A percentile compares a stretch with the other conserved stretches of the same genome.
Evolutionary conservation across 768 basidiomycete genomes (phyloP).

Genomic region (Boletus subcaerulescens): DNA sequence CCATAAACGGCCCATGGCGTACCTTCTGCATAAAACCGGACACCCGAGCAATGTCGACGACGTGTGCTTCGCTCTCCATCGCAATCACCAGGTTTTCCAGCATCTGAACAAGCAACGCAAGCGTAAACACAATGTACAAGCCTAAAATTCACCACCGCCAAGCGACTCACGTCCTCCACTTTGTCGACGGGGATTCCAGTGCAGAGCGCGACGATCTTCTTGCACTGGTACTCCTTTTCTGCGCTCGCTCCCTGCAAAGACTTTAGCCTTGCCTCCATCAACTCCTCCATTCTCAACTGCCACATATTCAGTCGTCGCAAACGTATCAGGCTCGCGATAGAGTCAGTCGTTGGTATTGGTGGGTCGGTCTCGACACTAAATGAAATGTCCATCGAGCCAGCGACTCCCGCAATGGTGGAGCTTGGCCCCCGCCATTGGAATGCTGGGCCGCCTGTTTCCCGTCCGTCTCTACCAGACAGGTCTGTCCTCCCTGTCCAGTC

Average conservation of each 20-base stretch:
- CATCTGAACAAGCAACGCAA: conserved; percentile 47
- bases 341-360: conserved; percentile 59
- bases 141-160: conserved; percentile 12
- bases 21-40: conserved; percentile 93
- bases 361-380: conserved; percentile 71
- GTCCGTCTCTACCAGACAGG: conserved; percentile 39
- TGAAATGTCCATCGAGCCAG: conserved; percentile 60
- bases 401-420: conserved; percentile 65
- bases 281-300: conserved; percentile 74
- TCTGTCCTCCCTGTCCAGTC: conserved; percentile 84
- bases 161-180: conserved; percentile 80
- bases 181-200: conserved; percentile 83
- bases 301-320: conserved; percentile 78
- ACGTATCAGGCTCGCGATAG: conserved; percentile 58
- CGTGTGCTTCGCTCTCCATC: conserved; percentile 81
- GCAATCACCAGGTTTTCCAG: conserved; percentile 82
- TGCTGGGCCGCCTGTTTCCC: conserved; percentile 42
- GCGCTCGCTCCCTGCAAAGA: conserved; percentile 75
- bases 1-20: conserved; percentile 15
- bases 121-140: conserved; percentile 25
- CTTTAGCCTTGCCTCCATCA: conserved; percentile 69
- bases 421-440: conserved; percentile 69
- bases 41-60: conserved; percentile 80
- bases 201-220: conserved; percentile 86
- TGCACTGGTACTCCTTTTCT: conserved; percentile 89